These are phyloP conservation scores for Quercus tomentella DNA, from an alignment of 331 rosid species.

Conservation along the genomic window DNA sequence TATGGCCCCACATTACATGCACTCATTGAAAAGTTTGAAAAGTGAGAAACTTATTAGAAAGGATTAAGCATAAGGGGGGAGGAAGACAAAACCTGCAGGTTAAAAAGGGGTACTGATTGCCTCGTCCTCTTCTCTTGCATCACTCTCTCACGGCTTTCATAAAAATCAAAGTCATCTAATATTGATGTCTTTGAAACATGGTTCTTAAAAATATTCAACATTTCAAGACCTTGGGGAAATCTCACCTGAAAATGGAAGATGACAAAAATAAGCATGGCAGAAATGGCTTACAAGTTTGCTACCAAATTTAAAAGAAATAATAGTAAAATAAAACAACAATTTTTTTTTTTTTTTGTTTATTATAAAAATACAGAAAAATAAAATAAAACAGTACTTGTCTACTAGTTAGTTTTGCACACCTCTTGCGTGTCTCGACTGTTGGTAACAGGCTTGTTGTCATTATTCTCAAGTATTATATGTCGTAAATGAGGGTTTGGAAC, in stretches of 20 bases:
- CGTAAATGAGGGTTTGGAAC: slow-evolving; percentile 75
- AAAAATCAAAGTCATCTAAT: slow-evolving; percentile 75
- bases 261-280: background rate
- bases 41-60: slow-evolving; percentile 7
- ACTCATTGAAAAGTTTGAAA: slow-evolving; percentile 19
- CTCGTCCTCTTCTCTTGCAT: slow-evolving; percentile 65
- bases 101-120: slow-evolving; percentile 40
- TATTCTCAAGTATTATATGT: slow-evolving; percentile 72
- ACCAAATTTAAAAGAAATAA: background rate
- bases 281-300: background rate
- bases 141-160: slow-evolving; percentile 73
- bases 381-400: background rate
- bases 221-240: slow-evolving; percentile 54
- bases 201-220: slow-evolving; percentile 59
- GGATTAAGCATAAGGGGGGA: slow-evolving; percentile 1
- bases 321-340: background rate
- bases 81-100: slow-evolving; percentile 41
- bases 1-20: slow-evolving; percentile 38
- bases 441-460: slow-evolving; percentile 82
- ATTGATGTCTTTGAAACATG: slow-evolving; percentile 52
- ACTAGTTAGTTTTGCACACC: slow-evolving; percentile 32
- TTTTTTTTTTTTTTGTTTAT: too few relatives aligned
- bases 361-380: too few relatives aligned
- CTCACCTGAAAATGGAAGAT: slow-evolving; percentile 49
- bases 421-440: slow-evolving; percentile 92